Evolutionary conservation across 805 yeast species (phyloP), one percentile per base, ranked within the genome.

Genomic region (Millerozyma acaciae): DNA sequence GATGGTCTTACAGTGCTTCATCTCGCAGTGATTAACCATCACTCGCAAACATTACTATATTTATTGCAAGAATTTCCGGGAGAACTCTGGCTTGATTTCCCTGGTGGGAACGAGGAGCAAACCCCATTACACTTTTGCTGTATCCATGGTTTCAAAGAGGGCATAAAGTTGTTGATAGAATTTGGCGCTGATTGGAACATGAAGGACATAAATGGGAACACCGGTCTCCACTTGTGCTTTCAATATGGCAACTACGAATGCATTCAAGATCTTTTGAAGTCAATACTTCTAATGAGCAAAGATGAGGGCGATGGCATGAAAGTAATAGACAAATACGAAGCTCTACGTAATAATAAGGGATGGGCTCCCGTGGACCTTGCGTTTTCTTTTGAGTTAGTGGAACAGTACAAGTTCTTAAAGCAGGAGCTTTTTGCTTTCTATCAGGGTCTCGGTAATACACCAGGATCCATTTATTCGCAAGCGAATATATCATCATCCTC

Each of bases 31-130:
- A 40, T 44, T 16, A 44, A 53, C 28, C 54, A 52, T 25, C 67
- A 64, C 38, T 45, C 59, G 13, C 73, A 66, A 38, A 64, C 71
- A 5, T 53, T 66, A 21, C 73, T 66, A 39, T 65, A 64, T 35
- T 45, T 66, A 12, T 48, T 66, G 25, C 70, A 65, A 44, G 71
- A 66, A 38, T 66, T 66, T 33, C 62, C 69, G 1, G 65, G 63
- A 3, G 40, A 41, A 15, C 40, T 41, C 17, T 66, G 73, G 73
- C 36, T 65, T 30, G 45, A 66, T 37, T 57, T 41, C 33, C 38
- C 38, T 8, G 70, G 70, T 10, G 69, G 70, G 0, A 33, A 39
- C 1, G 25, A 38, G 6, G 22, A 35, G 6, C 62, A 58, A 24
- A 58, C 71, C 4, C 73, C 73, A 7, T 48, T 64, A 30, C 70